Conservation (phyloP, 768 basidiomycete genomes). For the Tulasnella sp. region DNA sequence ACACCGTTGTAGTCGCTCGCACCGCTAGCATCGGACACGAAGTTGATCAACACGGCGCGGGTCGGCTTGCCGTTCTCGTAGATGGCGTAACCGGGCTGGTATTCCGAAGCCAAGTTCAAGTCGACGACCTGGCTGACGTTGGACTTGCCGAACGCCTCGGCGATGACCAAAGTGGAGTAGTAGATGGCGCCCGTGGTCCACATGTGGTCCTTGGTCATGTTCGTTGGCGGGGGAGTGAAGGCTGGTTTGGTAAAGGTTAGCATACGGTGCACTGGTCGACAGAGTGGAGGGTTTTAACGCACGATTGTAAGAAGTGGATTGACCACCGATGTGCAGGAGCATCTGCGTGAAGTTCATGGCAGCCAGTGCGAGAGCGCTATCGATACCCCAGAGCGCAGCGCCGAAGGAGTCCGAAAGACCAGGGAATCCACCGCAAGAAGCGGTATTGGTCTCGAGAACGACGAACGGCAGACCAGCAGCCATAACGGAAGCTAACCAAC, state of each 20-base stretch:
- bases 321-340: constrained; percentile 38
- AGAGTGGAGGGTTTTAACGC: constrained; percentile 19
- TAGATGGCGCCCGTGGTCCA: constrained; percentile 41
- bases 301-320: constrained; percentile 42
- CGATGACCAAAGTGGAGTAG: constrained; percentile 36
- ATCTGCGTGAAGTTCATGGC: constrained; percentile 36
- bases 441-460: constrained; percentile 59
- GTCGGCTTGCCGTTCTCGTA: constrained; percentile 36
- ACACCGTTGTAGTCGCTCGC: constrained; percentile 30
- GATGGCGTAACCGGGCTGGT: constrained; percentile 37
- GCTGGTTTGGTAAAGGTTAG: constrained; percentile 21
- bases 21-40: constrained; percentile 32
- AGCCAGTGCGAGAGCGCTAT: constrained; percentile 38
- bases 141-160: constrained; percentile 36
- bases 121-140: constrained; percentile 35
- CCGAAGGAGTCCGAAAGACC: constrained; percentile 41
- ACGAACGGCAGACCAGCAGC: constrained; percentile 32
- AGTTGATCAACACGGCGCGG: constrained; percentile 40
- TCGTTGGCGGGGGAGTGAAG: constrained; percentile 42
- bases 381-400: constrained; percentile 38
- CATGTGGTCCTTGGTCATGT: constrained; percentile 26
- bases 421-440: constrained; percentile 43
- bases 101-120: constrained; percentile 27
- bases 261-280: no score
- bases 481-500: constrained; percentile 27